These are phyloP conservation scores for Adansonia digitata DNA, from an alignment of 345 rosid genomes.

Conservation along the genomic window DNA sequence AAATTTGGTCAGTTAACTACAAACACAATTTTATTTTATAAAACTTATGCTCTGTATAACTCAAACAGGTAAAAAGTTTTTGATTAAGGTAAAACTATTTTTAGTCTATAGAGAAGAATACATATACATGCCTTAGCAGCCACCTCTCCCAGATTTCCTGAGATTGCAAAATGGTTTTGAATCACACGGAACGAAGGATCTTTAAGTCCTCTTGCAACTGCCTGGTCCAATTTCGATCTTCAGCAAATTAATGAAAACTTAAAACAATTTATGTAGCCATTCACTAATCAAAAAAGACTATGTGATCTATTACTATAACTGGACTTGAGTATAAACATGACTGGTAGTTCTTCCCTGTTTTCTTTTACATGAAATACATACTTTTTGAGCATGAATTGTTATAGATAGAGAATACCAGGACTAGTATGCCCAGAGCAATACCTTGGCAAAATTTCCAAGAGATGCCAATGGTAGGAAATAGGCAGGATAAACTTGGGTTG, in stretches of 20 bases:
- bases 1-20: constrained; percentile 16
- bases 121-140: constrained; percentile 74
- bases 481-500: constrained; percentile 83
- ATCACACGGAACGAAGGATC: constrained; percentile 95
- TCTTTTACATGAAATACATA: neutral
- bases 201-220: constrained; percentile 91
- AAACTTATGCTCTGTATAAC: neutral
- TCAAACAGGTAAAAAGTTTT: neutral
- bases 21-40: constrained; percentile 1
- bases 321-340: neutral
- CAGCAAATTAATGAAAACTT: neutral
- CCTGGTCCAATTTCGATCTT: constrained; percentile 37
- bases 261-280: neutral
- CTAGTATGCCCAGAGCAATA: constrained; percentile 17
- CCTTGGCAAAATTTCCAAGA: constrained; percentile 94
- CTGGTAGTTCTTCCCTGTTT: neutral
- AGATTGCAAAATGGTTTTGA: constrained; percentile 81
- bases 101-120: neutral
- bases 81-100: neutral
- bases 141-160: constrained; percentile 87
- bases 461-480: constrained; percentile 89
- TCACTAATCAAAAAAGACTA: neutral
- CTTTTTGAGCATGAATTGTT: neutral
- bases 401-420: neutral
- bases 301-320: neutral